phyloP scores from a whole-genome alignment of 2,329 filamentous ascomycete genomes.

The Aspergillus hortae region DNA sequence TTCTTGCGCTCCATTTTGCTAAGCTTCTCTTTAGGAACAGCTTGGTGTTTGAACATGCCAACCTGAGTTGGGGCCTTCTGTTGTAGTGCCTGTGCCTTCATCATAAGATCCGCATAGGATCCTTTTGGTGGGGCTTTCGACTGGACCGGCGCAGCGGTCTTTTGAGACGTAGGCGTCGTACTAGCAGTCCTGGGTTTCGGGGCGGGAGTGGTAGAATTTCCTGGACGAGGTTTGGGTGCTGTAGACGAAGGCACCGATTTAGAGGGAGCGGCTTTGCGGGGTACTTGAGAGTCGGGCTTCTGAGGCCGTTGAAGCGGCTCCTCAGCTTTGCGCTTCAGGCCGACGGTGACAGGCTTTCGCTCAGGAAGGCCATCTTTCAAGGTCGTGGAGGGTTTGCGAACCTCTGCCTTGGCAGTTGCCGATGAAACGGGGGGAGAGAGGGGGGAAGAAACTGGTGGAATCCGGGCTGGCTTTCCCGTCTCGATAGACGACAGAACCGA shows the following conservation, averaged over 20 bases:
- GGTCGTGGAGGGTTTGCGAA: slow-evolving; percentile 17
- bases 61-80: slow-evolving; percentile 44
- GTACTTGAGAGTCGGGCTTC: slow-evolving; percentile 20
- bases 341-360: slow-evolving; percentile 18
- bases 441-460: slow-evolving; percentile 20
- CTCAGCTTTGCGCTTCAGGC: slow-evolving; percentile 44
- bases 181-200: slow-evolving; percentile 18
- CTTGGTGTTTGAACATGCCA: slow-evolving; percentile 56
- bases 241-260: slow-evolving; percentile 16
- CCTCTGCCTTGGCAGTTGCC: slow-evolving; percentile 19
- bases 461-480: slow-evolving; percentile 34
- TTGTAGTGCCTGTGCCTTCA: slow-evolving; percentile 54
- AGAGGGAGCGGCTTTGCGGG: slow-evolving; percentile 16
- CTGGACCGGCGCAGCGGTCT: slow-evolving; percentile 16
- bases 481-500: slow-evolving; percentile 51
- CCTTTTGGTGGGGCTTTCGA: slow-evolving; percentile 52
- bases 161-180: slow-evolving; percentile 15
- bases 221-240: slow-evolving; percentile 17
- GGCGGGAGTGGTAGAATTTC: slow-evolving; percentile 9
- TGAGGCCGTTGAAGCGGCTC: slow-evolving; percentile 31
- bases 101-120: slow-evolving; percentile 58
- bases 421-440: slow-evolving; percentile 23
- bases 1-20: slow-evolving; percentile 54
- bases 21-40: slow-evolving; percentile 51
- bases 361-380: slow-evolving; percentile 14